These are phyloP conservation scores for Volvox reticuliferus DNA, from an alignment of 139 green algal genomes.

Conservation along the genomic window DNA sequence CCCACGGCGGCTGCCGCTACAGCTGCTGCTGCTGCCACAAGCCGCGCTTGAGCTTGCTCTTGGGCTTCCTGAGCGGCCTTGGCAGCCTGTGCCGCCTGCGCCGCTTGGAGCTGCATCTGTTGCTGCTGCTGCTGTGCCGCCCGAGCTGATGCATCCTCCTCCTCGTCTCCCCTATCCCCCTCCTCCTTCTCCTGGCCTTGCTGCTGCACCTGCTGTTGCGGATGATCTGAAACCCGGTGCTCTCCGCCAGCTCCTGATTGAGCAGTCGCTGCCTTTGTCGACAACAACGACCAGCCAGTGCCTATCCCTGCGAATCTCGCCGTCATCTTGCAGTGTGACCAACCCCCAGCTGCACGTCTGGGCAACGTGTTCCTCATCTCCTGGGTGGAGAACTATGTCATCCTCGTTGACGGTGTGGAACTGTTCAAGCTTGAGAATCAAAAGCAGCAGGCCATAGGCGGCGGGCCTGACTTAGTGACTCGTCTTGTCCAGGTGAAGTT, in stretches of 20 bases:
- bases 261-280: conserved; percentile 34
- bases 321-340: conserved; percentile 31
- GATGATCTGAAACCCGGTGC: no score
- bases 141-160: no score
- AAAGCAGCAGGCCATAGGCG: conserved; percentile 43
- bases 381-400: conserved; percentile 41
- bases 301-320: not conserved
- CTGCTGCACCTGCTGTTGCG: no score
- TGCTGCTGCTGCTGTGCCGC: no score
- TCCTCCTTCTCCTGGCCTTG: no score
- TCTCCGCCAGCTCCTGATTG: no score
- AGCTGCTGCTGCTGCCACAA: not conserved
- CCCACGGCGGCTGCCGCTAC: not conserved
- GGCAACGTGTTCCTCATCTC: conserved; percentile 26
- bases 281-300: conserved; percentile 36
- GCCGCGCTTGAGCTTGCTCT: not conserved
- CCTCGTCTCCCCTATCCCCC: no score
- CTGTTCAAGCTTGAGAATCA: conserved; percentile 46
- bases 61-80: not conserved
- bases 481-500: conserved; percentile 33
- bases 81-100: not conserved
- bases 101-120: not conserved
- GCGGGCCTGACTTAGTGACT: conserved; percentile 15
- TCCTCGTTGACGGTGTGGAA: conserved; percentile 28
- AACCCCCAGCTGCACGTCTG: conserved; percentile 12